Base-by-base conservation (phyloP, 2,329 filamentous ascomycete species). In the Monosporascus sp. region DNA sequence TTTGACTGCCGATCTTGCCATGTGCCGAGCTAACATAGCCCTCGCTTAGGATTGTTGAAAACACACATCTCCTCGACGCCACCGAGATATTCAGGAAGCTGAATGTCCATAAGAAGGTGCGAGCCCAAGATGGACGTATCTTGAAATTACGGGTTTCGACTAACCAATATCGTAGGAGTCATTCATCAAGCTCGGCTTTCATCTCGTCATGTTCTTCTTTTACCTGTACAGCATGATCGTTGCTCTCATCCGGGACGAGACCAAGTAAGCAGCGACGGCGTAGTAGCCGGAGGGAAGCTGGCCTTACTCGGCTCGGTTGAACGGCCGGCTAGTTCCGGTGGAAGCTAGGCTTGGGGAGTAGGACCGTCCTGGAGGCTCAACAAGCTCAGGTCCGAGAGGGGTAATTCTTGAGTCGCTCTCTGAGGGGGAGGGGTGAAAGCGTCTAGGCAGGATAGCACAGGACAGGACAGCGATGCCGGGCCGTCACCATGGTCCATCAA, bases 191-290 rank as follows among this genome's bases (percentile, higher is more conserved):
- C 90, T 99, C 44, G 94, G 93, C 53, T 99, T 99, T 82, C 94
- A 99, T 75, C 81, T 99, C 56, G 74, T 99, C 77, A 97, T 99
- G 91, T 99, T 99, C 84, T 99, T 99, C 86, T 99, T 97, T 84
- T 99, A 99, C 78, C 88, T 99, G 53, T 96, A 96, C 84, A 95
- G 90, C 86, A 95, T 94, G 90, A 94, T 94, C 65, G 93, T 97
- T 60, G 93, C 94, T 62, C 83, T 99, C 59, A 99, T 99, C 79
- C 87, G 88, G 69, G 94, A 97, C 74, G 94, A 99, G 77, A 84
- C 88, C 56, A 84, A 91, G 75, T 96, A 87, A 86, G 53, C 19
- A 20, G 38, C 43, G 22, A 37, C 46, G 41, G 24, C 26, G 27
- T 38, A 51, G 22, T 40, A 36, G 47, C 47, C 49, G 56, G 50